Evolutionary conservation across 345 rosid genomes (phyloP).

Genomic region (Turnera subulata): DNA sequence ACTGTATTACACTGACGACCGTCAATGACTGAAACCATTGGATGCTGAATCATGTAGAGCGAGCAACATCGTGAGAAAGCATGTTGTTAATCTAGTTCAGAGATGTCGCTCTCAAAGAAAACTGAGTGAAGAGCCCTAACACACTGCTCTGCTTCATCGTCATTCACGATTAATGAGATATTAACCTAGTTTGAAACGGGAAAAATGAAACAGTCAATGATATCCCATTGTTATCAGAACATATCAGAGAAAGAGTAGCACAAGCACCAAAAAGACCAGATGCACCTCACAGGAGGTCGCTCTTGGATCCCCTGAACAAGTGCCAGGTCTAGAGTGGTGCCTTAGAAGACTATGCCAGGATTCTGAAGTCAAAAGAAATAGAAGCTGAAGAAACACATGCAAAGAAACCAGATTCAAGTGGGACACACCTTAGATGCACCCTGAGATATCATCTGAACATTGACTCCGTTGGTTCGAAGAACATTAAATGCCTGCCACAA

Average conservation of each 20-base stretch:
- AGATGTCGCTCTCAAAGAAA: constrained; percentile 64
- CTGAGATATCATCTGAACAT: constrained; percentile 99
- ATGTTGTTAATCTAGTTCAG: constrained; percentile 31
- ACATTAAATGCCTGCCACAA: constrained; percentile 68
- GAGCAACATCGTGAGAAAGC: no score
- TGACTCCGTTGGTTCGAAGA: constrained; percentile 76
- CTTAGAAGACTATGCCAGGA: constrained; percentile 5
- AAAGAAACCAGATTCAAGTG: constrained; percentile 1
- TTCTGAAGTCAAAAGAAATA: not conserved
- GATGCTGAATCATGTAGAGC: no score
- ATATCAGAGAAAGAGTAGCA: not conserved
- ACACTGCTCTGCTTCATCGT: constrained; percentile 76
- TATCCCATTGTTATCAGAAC: not conserved
- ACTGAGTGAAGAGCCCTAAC: constrained; percentile 72
- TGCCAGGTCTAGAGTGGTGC: constrained; percentile 3
- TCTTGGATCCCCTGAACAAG: not conserved
- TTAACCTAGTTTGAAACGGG: constrained; percentile 52
- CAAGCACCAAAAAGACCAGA: constrained; percentile 3
- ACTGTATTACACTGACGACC: no score
- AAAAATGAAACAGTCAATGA: not conserved
- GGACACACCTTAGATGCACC: constrained; percentile 93
- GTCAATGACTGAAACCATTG: no score
- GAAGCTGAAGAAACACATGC: not conserved
- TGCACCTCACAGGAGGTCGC: not conserved
- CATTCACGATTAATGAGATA: constrained; percentile 82